These are phyloP conservation scores for Mallotus repandus DNA, from an alignment of 441 rosid species.

Conservation along the genomic window DNA sequence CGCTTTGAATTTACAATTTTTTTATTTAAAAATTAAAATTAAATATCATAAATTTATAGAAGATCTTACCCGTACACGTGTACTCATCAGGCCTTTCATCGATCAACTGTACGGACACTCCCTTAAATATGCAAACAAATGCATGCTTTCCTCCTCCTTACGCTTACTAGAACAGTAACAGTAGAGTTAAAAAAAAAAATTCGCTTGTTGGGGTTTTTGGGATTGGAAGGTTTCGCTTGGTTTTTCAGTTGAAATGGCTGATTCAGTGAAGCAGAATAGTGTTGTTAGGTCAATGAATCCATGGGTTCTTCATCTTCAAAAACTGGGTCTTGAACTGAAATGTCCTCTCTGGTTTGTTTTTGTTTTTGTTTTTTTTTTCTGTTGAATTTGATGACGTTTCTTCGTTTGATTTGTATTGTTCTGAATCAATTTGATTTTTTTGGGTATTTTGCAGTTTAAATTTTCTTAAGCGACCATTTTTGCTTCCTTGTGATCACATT, in stretches of 20 bases:
- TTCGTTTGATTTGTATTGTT: neutral
- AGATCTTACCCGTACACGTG: slow-evolving; percentile 48
- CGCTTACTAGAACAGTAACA: too few species aligned
- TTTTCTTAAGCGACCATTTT: slow-evolving; percentile 53
- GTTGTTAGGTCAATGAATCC: slow-evolving; percentile 46
- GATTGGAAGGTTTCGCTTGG: neutral
- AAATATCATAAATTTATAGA: too few species aligned
- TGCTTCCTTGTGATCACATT: slow-evolving; percentile 83
- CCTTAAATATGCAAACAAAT: neutral
- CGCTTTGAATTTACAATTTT: neutral
- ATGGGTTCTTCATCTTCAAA: slow-evolving; percentile 77
- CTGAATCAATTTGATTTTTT: neutral
- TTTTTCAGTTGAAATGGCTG: slow-evolving; percentile 24
- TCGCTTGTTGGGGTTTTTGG: neutral
- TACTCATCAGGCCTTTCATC: slow-evolving; percentile 6
- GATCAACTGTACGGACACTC: neutral
- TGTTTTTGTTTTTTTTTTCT: neutral
- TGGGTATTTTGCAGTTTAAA: slow-evolving; percentile 47
- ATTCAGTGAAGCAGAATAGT: slow-evolving; percentile 21
- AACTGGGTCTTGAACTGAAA: slow-evolving; percentile 77
- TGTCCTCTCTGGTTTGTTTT: slow-evolving; percentile 78
- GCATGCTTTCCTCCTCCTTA: too few species aligned
- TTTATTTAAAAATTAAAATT: neutral
- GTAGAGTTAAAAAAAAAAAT: neutral
- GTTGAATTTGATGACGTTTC: neutral